Evolutionary conservation across 2,329 filamentous ascomycete species (phyloP).

Genomic region (Blastomyces emzantsi): DNA sequence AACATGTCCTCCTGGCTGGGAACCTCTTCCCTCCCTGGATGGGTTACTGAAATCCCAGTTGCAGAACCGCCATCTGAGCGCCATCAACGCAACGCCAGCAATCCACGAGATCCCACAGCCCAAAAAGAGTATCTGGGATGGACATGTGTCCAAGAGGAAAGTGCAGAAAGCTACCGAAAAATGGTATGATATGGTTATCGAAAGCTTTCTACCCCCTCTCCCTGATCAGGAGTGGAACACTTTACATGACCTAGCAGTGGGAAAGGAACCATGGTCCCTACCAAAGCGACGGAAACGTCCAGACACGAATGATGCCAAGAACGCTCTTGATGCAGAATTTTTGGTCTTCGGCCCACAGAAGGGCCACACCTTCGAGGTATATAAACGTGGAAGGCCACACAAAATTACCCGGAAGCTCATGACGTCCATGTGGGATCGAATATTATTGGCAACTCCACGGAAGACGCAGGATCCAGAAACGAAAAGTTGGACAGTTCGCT

Average conservation of each 20-base stretch:
- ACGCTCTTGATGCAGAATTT: slow-evolving; percentile 21
- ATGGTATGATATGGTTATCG: slow-evolving; percentile 30
- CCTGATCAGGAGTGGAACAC: slow-evolving; percentile 29
- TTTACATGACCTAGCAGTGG: slow-evolving; percentile 28
- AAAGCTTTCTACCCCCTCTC: slow-evolving; percentile 32
- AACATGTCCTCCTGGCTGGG: slow-evolving; percentile 27
- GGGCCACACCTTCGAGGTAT: slow-evolving; percentile 27
- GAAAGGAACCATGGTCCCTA: slow-evolving; percentile 25
- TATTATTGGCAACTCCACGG: slow-evolving; percentile 28
- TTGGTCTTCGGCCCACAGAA: slow-evolving; percentile 31
- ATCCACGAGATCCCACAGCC: slow-evolving; percentile 22
- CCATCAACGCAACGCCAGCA: slow-evolving; percentile 10
- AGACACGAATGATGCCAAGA: slow-evolving; percentile 4
- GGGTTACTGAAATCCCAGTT: slow-evolving; percentile 30
- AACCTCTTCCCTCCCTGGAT: slow-evolving; percentile 25
- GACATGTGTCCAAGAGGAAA: slow-evolving; percentile 24
- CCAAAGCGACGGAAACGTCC: slow-evolving; percentile 22
- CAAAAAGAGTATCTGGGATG: slow-evolving; percentile 30
- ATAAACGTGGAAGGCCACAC: slow-evolving; percentile 32
- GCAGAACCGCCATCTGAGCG: slow-evolving; percentile 22
- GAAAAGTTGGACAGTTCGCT: slow-evolving; percentile 23
- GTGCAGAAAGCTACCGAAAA: slow-evolving; percentile 28
- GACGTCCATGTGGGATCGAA: slow-evolving; percentile 30
- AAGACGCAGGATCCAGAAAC: slow-evolving; percentile 19
- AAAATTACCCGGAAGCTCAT: slow-evolving; percentile 33